Evolutionary conservation across 176 grass and related monocot genomes (phyloP).

Genomic region (Raddia distichophylla): DNA sequence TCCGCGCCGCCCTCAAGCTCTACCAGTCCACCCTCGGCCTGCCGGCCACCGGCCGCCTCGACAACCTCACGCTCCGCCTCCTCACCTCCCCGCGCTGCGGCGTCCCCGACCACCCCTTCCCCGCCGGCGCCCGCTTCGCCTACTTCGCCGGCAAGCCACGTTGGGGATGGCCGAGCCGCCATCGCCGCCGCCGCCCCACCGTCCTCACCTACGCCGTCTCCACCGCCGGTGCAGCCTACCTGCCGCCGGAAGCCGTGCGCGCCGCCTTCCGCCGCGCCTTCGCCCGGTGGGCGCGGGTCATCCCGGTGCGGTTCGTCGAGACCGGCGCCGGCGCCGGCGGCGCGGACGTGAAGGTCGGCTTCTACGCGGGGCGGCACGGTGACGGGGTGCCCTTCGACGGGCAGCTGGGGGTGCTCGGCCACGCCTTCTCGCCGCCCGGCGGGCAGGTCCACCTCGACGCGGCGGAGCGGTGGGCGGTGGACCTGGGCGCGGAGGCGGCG

Average conservation of each 20-base stretch:
- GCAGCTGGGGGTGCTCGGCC: slow-evolving; percentile 34
- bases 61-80: background rate
- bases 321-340: too few relatives aligned
- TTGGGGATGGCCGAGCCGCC: background rate
- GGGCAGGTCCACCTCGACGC: slow-evolving; percentile 43
- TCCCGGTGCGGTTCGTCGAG: background rate
- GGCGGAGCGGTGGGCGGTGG: slow-evolving; percentile 21
- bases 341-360: slow-evolving; percentile 43
- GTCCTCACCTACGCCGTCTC: background rate
- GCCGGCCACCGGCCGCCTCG: background rate
- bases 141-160: background rate
- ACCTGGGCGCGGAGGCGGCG: background rate
- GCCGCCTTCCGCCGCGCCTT: background rate
- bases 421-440: slow-evolving; percentile 46
- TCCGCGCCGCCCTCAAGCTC: background rate
- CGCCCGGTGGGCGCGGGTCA: background rate
- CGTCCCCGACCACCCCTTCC: background rate
- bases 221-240: background rate
- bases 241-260: background rate
- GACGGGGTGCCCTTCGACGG: slow-evolving; percentile 48
- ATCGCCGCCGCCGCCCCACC: background rate
- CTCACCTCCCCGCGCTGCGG: background rate
- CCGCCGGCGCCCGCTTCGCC: background rate
- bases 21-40: background rate
- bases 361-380: slow-evolving; percentile 34